Evolutionary conservation across 495 filamentous ascomycete species (phyloP).

Genomic region (Massariosphaeria phaeospora): DNA sequence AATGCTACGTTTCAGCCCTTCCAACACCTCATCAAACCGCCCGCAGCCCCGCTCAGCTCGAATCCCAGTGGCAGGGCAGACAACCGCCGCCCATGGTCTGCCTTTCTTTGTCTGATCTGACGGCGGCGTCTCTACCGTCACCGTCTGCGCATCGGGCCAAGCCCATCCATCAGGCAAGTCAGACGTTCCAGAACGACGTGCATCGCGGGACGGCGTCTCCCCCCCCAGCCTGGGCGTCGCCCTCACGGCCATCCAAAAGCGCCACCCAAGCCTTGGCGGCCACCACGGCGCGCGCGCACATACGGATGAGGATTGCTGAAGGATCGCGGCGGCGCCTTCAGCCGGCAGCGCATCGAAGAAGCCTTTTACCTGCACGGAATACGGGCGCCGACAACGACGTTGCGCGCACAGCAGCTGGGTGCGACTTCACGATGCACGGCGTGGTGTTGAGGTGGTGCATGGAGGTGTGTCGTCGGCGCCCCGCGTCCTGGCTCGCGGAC

Average conservation of each 20-base stretch:
- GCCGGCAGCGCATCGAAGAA: constrained; percentile 18
- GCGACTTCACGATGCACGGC: neutral
- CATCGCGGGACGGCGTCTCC: constrained; percentile 20
- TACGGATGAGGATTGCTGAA: constrained; percentile 13
- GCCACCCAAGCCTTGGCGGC: constrained; percentile 31
- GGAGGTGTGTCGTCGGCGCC: too few species aligned
- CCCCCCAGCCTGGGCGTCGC: constrained; percentile 15
- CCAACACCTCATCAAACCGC: too few species aligned
- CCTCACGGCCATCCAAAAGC: constrained; percentile 18
- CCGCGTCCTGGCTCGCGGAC: neutral
- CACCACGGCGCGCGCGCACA: constrained; percentile 6
- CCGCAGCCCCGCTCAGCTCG: too few species aligned
- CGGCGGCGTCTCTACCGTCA: too few species aligned
- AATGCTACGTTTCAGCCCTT: too few species aligned
- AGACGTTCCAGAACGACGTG: constrained; percentile 28
- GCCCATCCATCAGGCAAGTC: constrained; percentile 15
- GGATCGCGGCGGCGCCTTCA: constrained; percentile 1
- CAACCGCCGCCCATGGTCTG: too few species aligned
- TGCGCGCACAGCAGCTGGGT: neutral
- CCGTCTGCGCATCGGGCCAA: constrained; percentile 27
- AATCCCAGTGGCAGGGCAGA: too few species aligned
- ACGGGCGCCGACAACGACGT: neutral
- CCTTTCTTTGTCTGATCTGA: too few species aligned
- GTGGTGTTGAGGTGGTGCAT: neutral
- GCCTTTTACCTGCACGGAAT: constrained; percentile 16